Conservation (phyloP, 768 basidiomycete species). For the Coprinopsis marcescibilis region DNA sequence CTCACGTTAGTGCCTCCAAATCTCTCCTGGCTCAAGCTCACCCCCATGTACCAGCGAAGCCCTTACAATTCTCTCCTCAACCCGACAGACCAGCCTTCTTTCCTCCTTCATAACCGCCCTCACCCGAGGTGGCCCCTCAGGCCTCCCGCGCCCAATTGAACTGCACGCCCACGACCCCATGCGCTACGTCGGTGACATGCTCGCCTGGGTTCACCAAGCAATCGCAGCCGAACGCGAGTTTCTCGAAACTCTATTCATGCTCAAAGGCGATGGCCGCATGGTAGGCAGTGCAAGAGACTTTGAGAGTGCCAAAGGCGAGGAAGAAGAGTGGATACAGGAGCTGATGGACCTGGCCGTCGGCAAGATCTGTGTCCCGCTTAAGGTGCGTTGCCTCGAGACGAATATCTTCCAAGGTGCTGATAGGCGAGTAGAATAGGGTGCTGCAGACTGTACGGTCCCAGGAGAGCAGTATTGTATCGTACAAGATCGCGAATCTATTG, state of each 20-base stretch:
- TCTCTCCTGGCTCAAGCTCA: background rate
- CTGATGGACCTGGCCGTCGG: conserved; percentile 78
- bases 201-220: conserved; percentile 66
- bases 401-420: background rate
- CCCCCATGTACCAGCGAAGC: conserved; percentile 41
- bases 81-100: conserved; percentile 75
- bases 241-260: conserved; percentile 78
- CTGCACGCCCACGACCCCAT: conserved; percentile 97
- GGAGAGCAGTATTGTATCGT: conserved; percentile 87
- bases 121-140: conserved; percentile 82
- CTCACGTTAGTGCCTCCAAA: conserved; percentile 46
- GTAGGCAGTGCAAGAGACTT: conserved; percentile 64
- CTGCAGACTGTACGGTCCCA: conserved; percentile 91
- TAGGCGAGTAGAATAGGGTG: conserved; percentile 61
- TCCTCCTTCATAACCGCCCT: conserved; percentile 82
- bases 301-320: conserved; percentile 64
- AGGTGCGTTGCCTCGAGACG: conserved; percentile 39
- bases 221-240: conserved; percentile 95
- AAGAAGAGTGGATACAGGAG: conserved; percentile 77
- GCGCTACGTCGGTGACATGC: conserved; percentile 93
- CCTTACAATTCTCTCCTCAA: conserved; percentile 68
- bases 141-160: conserved; percentile 55
- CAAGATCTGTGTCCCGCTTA: conserved; percentile 84
- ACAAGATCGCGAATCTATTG: conserved; percentile 90
- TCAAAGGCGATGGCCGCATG: conserved; percentile 64